Percentiles rank a stretch among this genome's conserved stretches.
These are phyloP conservation scores for Gynandropsis gynandra DNA, from an alignment of 345 rosid genomes.

Conservation along the genomic window DNA sequence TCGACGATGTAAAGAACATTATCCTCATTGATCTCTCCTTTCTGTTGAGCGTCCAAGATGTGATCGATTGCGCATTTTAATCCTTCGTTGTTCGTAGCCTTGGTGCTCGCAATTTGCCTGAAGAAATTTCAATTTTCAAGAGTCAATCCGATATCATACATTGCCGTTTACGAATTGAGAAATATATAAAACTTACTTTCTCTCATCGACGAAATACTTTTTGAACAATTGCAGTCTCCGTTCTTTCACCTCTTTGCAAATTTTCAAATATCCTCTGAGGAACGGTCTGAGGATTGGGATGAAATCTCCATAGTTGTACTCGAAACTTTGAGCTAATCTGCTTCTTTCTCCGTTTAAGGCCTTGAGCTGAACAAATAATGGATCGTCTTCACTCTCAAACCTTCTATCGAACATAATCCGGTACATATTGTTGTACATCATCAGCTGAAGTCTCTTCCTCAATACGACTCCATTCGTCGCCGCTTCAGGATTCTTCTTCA, in stretches of 20 bases:
- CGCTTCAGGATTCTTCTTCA: slow-evolving; percentile 59
- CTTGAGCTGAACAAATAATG: slow-evolving; percentile 60
- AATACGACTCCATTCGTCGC: slow-evolving; percentile 66
- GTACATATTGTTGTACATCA: slow-evolving; percentile 99
- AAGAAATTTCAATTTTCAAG: background rate
- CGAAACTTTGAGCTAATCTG: slow-evolving; percentile 90
- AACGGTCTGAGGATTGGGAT: slow-evolving; percentile 92
- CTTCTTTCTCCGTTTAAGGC: slow-evolving; percentile 96
- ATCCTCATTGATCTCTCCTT: slow-evolving; percentile 94
- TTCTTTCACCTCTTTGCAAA: slow-evolving; percentile 87
- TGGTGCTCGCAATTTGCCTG: slow-evolving; percentile 71
- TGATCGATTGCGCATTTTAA: slow-evolving; percentile 94
- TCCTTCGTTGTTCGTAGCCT: slow-evolving; percentile 47
- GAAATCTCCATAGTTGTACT: slow-evolving; percentile 91
- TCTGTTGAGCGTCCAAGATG: slow-evolving; percentile 76
- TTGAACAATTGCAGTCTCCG: slow-evolving; percentile 74
- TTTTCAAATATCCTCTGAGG: slow-evolving; percentile 84
- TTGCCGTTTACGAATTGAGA: background rate
- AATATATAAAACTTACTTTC: slow-evolving; percentile 47
- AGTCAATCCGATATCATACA: slow-evolving; percentile 11
- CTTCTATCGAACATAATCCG: slow-evolving; percentile 88
- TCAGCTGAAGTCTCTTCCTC: slow-evolving; percentile 64
- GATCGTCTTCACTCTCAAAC: slow-evolving; percentile 85
- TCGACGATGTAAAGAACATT: slow-evolving; percentile 96
- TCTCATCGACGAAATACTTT: slow-evolving; percentile 85